Conservation (phyloP, 345 rosid genomes). For the Gynandropsis gynandra region DNA sequence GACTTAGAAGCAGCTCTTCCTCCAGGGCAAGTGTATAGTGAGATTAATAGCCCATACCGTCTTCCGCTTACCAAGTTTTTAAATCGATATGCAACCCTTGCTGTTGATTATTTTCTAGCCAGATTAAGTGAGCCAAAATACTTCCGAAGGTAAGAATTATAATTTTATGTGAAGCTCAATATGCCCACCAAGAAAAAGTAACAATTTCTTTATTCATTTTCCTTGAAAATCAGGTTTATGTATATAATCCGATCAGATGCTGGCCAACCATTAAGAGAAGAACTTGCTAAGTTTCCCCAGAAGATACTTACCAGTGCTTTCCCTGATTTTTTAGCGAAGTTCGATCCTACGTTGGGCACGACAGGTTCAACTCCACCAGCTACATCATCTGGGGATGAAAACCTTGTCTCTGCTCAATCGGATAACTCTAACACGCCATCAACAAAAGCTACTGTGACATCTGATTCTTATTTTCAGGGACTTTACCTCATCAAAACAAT, state of each 20-base stretch:
- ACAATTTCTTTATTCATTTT: conserved; percentile 5
- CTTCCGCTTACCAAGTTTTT: conserved; percentile 88
- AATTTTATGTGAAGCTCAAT: conserved; percentile 13
- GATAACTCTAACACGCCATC: conserved; percentile 50
- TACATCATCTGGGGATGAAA: conserved; percentile 57
- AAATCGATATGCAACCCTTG: conserved; percentile 82
- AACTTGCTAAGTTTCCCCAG: conserved; percentile 84
- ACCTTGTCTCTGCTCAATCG: conserved; percentile 41
- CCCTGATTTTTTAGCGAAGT: conserved; percentile 67
- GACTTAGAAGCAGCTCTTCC: conserved; percentile 94
- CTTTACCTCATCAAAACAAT: conserved; percentile 82
- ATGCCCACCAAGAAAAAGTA: conserved; percentile 5
- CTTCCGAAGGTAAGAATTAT: conserved; percentile 72
- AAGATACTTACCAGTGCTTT: conserved; percentile 85
- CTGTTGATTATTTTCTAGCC: conserved; percentile 95
- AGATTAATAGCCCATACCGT: conserved; percentile 97
- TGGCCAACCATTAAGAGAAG: conserved; percentile 93
- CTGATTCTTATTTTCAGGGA: conserved; percentile 91
- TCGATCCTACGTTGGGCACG: conserved; percentile 45
- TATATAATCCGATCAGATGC: conserved; percentile 88
- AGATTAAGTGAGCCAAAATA: conserved; percentile 85
- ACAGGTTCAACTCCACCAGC: conserved; percentile 54
- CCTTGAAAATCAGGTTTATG: conserved; percentile 67
- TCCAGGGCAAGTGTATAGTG: conserved; percentile 83
- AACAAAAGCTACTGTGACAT: conserved; percentile 35